Evolutionary conservation across 352 stramenopile species (phyloP).

Genomic region (Pythium sp.): DNA sequence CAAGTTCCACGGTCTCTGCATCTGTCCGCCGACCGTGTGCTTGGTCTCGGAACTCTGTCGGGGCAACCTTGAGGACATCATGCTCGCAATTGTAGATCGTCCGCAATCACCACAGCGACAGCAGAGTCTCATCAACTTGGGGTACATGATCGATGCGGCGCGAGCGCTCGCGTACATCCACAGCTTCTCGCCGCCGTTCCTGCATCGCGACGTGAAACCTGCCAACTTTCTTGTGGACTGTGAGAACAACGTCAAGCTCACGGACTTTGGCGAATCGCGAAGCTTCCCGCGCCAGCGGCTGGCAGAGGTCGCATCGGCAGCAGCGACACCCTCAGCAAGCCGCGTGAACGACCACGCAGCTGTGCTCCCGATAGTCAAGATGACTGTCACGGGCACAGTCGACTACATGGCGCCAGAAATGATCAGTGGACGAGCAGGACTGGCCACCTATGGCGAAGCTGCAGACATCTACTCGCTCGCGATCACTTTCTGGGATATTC

Average conservation of each 20-base stretch:
- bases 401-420: slow-evolving; percentile 78
- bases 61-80: slow-evolving; percentile 45
- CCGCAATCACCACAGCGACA: slow-evolving; percentile 21
- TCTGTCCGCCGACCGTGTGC: slow-evolving; percentile 62
- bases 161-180: slow-evolving; percentile 63
- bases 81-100: slow-evolving; percentile 20
- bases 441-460: slow-evolving; percentile 54
- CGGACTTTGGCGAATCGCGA: slow-evolving; percentile 66
- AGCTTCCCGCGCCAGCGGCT: slow-evolving; percentile 27
- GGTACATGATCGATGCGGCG: slow-evolving; percentile 63
- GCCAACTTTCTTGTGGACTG: slow-evolving; percentile 62
- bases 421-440: slow-evolving; percentile 42
- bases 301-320: background rate
- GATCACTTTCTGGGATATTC: slow-evolving; percentile 69
- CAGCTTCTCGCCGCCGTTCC: slow-evolving; percentile 54
- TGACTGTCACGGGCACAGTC: slow-evolving; percentile 69
- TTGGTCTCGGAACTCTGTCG: slow-evolving; percentile 59
- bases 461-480: slow-evolving; percentile 71
- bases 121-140: slow-evolving; percentile 44
- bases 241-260: slow-evolving; percentile 54
- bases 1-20: slow-evolving; percentile 60
- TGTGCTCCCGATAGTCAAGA: slow-evolving; percentile 26
- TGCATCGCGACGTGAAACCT: slow-evolving; percentile 69
- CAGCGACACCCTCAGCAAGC: background rate
- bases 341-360: background rate